These are phyloP conservation scores for Daedalea quercina DNA, from an alignment of 768 basidiomycete genomes.

Conservation along the genomic window DNA sequence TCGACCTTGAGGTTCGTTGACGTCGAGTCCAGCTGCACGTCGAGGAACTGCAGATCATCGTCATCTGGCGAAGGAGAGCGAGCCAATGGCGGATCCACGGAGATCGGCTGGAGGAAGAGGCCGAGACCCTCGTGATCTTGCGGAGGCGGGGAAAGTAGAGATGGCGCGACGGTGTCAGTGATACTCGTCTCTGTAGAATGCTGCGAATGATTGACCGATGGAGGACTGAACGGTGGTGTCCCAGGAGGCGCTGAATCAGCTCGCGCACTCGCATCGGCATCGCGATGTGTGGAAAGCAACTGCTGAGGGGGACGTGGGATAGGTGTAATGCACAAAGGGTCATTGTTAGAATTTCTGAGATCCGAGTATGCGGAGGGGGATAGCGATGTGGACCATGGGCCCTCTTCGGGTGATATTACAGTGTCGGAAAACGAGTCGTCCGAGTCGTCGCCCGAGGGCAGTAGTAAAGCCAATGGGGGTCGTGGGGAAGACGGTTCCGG, in stretches of 20 bases:
- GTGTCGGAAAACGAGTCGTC: conserved; percentile 13
- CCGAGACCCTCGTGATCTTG: conserved; percentile 15
- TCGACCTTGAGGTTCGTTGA: conserved; percentile 13
- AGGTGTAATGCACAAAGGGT: conserved; percentile 12
- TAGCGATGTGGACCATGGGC: conserved; percentile 4
- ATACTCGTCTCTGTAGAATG: background rate
- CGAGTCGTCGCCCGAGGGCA: conserved; percentile 9
- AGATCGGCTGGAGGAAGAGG: conserved; percentile 17
- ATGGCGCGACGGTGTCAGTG: conserved; percentile 17
- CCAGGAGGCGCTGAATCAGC: conserved; percentile 11
- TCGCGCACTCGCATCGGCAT: conserved; percentile 9
- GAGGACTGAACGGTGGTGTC: conserved; percentile 7
- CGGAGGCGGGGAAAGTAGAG: conserved; percentile 10
- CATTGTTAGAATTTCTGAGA: conserved; percentile 6
- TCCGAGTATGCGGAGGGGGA: conserved; percentile 7
- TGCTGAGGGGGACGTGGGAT: conserved; percentile 14
- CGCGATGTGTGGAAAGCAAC: conserved; percentile 1
- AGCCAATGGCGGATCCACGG: conserved; percentile 16
- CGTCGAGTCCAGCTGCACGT: conserved; percentile 18
- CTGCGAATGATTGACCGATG: conserved; percentile 5
- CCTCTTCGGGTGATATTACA: conserved; percentile 14
- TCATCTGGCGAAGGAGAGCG: conserved; percentile 22
- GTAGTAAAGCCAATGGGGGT: conserved; percentile 2
- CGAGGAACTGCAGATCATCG: conserved; percentile 20
- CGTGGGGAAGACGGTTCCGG: conserved; percentile 3